Evolutionary conservation across 2,329 filamentous ascomycete genomes (phyloP), one percentile per base, ranked within the genome.

Genomic region (Colletotrichum coccodes): DNA sequence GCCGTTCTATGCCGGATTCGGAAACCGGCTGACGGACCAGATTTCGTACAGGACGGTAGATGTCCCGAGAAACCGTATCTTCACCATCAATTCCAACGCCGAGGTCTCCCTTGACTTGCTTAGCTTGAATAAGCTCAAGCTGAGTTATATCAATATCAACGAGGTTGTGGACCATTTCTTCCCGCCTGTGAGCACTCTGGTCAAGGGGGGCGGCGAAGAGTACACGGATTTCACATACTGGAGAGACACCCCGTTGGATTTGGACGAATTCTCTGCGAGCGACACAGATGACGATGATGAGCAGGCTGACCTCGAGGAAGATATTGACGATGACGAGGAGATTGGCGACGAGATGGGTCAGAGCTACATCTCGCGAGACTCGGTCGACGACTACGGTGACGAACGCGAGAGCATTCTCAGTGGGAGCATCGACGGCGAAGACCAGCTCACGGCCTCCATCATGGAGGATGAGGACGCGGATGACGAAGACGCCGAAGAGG

Each of bases 161-260:
- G 97, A 99, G 79, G 91, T 99, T 68, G 94, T 99, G 7, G 96
- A 99, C 78, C 96, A 99, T 80, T 98, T 97, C 83, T 99, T 99
- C 79, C 96, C 96, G 7, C 94, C 97, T 2, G 91, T 97, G 14
- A 94, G 91, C 71, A 91, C 95, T 30, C 86, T 99, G 34, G 91
- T 98, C 21, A 94, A 93, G 75, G 92, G 93, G 50, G 95, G 95
- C 23, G 95, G 95, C 14, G 96, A 98, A 78, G 92, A 97, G 65
- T 99, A 93, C 76, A 99, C 96, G 0, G 96, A 99, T 78, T 99
- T 99, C 81, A 95, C 91, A 65, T 99, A 97, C 82, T 99, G 96
- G 96, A 88, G 97, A 71, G 92, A 97, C 71, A 87, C 87, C 54
- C 94, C 94, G 3, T 86, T 95, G 18, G 94, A 97, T 58, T 82